A percentile compares a stretch with the other conserved stretches of the same genome.
Conservation (phyloP, 176 grass and related monocot species). For the Eragrostis nindensis region DNA sequence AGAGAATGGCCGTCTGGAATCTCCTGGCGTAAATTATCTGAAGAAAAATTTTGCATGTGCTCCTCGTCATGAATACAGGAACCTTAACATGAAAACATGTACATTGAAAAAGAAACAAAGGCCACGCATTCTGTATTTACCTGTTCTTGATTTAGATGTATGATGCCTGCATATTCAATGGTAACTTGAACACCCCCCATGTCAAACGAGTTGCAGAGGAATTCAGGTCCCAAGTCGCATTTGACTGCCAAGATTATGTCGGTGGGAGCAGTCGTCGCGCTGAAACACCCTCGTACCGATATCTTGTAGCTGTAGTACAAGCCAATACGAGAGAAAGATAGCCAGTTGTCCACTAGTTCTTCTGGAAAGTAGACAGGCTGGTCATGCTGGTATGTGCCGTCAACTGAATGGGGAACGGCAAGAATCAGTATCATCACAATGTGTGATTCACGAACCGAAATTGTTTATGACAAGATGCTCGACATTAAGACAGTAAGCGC, state of each 20-base stretch:
- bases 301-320: constrained; percentile 28
- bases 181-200: constrained; percentile 26
- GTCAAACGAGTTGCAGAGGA: constrained; percentile 45
- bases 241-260: constrained; percentile 44
- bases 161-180: constrained; percentile 37
- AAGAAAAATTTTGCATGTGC: constrained; percentile 21
- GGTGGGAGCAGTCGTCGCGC: neutral
- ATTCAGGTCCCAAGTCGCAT: constrained; percentile 69
- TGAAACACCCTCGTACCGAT: neutral
- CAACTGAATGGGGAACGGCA: constrained; percentile 36
- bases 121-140: constrained; percentile 26
- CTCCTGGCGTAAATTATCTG: constrained; percentile 69
- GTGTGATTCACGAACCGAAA: neutral
- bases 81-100: neutral
- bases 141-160: constrained; percentile 66
- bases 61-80: constrained; percentile 4
- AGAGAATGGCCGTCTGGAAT: constrained; percentile 69
- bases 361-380: constrained; percentile 74
- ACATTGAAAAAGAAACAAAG: no score
- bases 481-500: no score
- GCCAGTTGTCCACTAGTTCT: constrained; percentile 46
- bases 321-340: neutral
- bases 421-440: neutral
- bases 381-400: constrained; percentile 51
- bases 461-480: neutral